Base-by-base conservation (phyloP, 1,139 yeast species). In the Debaryomycetaceae sp. region DNA sequence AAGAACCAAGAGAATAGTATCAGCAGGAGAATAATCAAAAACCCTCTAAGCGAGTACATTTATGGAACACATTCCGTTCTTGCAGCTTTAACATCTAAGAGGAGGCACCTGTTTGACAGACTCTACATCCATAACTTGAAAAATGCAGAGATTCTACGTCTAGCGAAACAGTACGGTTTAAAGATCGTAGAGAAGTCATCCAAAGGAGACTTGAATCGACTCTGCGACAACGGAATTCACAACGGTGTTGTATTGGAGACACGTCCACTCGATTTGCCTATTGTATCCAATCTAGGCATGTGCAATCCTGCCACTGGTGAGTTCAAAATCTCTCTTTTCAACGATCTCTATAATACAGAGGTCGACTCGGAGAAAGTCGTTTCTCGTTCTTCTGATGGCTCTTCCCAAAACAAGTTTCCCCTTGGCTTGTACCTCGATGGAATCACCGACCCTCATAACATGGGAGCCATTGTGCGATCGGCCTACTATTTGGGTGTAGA, bases 401-500 rank as follows among this genome's bases (percentile, higher is more conserved):
- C 27, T 41, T 54, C 14, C 46, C 13, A 23, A 5, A 17, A 11
- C 6, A 63, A 63, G 35, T 71, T 68, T 54, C 96, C 97, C 0
- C 57, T 90, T 14, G 97, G 93, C 0, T 55, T 90, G 4, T 88
- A 78, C 55, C 65, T 90, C 38, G 97, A 90, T 62, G 91, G 87
- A 49, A 76, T 91, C 42, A 83, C 90, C 5, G 97, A 91, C 59
- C 95, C 97, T 0, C 96, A 88, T 60, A 91, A 91, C 59, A 72
- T 88, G 55, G 98, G 98, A 2, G 95, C 95, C 33, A 82, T 91
- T 40, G 65, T 89, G 31, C 72, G 98, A 57, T 79, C 91, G 1
- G 95, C 96, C 0, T 87, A 82, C 63, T 90, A 77, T 62, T 71
- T 90, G 37, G 97, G 97, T 3, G 96, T 78, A 1, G 97, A 90